A percentile compares a stretch with the other conserved stretches of the same genome.
Evolutionary conservation across 176 grass and related monocot species (phyloP).

Genomic region (Raddia guianensis): DNA sequence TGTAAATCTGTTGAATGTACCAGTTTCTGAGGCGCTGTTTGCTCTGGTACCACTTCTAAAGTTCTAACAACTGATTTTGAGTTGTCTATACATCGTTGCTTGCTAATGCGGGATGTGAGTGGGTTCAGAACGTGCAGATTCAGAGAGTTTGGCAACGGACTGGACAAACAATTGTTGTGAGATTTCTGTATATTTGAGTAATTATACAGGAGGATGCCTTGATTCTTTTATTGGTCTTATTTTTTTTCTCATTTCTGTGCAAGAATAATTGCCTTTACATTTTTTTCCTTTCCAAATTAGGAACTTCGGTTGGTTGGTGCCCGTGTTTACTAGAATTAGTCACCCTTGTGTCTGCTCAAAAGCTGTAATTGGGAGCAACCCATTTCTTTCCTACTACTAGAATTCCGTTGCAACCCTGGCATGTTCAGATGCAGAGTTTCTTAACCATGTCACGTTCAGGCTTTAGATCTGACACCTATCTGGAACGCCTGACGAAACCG

Average conservation of each 20-base stretch:
- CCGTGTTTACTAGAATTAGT: not conserved
- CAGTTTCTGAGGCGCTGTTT: slow-evolving; percentile 36
- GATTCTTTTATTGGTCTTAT: slow-evolving; percentile 15
- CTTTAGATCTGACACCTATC: not conserved
- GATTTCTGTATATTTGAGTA: slow-evolving; percentile 79
- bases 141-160: slow-evolving; percentile 26
- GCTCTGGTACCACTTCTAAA: slow-evolving; percentile 46
- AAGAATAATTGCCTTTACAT: not conserved
- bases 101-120: slow-evolving; percentile 30
- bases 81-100: slow-evolving; percentile 46
- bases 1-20: slow-evolving; percentile 42
- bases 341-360: not conserved
- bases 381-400: not conserved
- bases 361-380: not conserved
- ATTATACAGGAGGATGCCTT: slow-evolving; percentile 57
- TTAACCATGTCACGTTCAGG: not conserved
- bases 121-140: slow-evolving; percentile 27
- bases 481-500: not conserved
- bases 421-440: not conserved
- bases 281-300: not conserved
- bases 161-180: slow-evolving; percentile 46
- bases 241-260: slow-evolving; percentile 27
- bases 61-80: slow-evolving; percentile 64
- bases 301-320: slow-evolving; percentile 7
- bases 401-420: not conserved